These are phyloP conservation scores for Hypsizygus ulmarius DNA, from an alignment of 1,284 basidiomycete species.

Conservation along the genomic window DNA sequence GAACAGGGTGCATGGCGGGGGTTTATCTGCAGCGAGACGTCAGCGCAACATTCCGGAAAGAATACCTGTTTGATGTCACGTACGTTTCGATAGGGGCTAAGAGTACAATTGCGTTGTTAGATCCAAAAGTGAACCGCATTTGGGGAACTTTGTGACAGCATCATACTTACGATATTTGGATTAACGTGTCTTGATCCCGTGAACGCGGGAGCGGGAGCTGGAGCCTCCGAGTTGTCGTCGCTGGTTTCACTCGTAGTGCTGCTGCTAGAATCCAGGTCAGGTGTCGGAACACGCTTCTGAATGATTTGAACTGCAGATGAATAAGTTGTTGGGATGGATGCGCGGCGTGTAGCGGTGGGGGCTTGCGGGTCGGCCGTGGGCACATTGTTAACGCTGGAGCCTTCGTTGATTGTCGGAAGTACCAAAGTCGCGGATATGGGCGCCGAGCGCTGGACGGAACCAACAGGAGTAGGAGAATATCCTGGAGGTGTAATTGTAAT, in stretches of 20 bases:
- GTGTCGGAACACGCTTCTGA: constrained; percentile 30
- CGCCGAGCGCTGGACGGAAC: constrained; percentile 3
- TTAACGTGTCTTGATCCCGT: constrained; percentile 41
- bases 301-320: constrained; percentile 34
- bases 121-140: constrained; percentile 14
- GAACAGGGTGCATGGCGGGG: constrained; percentile 61
- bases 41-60: constrained; percentile 16
- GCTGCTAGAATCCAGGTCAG: constrained; percentile 35
- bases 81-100: constrained; percentile 58
- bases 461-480: constrained; percentile 9
- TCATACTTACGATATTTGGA: constrained; percentile 48
- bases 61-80: constrained; percentile 24
- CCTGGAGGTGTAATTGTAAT: constrained; percentile 14
- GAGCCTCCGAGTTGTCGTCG: constrained; percentile 27
- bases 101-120: constrained; percentile 15
- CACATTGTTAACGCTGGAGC: constrained; percentile 23
- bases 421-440: constrained; percentile 8
- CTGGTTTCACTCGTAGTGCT: constrained; percentile 38
- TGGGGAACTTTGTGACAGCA: constrained; percentile 11
- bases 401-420: constrained; percentile 19
- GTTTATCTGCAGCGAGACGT: constrained; percentile 42
- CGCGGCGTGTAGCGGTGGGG: constrained; percentile 16
- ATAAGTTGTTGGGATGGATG: constrained; percentile 27
- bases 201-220: constrained; percentile 26
- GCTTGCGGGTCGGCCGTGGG: constrained; percentile 19